phyloP scores from a whole-genome alignment of 169 alveolate species.

The Eimeria acervulina region DNA sequence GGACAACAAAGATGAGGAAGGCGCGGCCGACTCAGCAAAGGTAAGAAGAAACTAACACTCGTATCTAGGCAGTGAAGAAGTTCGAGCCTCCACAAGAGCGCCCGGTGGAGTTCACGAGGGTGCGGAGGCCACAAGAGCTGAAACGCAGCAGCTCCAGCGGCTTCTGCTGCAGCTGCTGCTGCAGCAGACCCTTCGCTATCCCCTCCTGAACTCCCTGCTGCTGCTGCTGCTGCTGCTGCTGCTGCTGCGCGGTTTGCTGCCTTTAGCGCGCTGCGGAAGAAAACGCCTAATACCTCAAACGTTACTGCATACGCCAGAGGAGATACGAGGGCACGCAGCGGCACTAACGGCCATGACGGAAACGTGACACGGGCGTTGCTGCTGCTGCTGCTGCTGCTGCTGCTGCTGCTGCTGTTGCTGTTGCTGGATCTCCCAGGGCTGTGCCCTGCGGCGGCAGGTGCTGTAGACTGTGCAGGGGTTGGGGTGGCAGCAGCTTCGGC shows the following conservation, averaged over 20 bases:
- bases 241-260: background rate
- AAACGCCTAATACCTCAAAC: constrained; percentile 11
- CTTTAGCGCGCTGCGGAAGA: constrained; percentile 45
- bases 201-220: background rate
- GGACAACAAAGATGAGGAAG: constrained; percentile 35
- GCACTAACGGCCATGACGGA: constrained; percentile 50
- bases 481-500: too few relatives aligned
- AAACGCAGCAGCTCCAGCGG: background rate
- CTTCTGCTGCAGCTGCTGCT: background rate
- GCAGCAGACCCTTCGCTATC: background rate
- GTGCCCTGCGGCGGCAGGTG: constrained; percentile 16
- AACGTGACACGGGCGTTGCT: too few relatives aligned
- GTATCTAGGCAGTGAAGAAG: background rate
- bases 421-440: background rate
- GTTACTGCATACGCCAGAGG: constrained; percentile 50
- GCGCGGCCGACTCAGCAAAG: constrained; percentile 36
- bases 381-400: background rate
- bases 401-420: background rate
- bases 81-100: constrained; percentile 36
- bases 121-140: constrained; percentile 54
- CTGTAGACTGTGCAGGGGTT: background rate
- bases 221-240: background rate
- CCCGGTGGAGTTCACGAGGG: constrained; percentile 52
- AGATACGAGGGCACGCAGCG: background rate
- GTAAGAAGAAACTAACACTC: constrained; percentile 10